phyloP scores from a whole-genome alignment of 768 basidiomycete species.

The Termitomyces sp. region DNA sequence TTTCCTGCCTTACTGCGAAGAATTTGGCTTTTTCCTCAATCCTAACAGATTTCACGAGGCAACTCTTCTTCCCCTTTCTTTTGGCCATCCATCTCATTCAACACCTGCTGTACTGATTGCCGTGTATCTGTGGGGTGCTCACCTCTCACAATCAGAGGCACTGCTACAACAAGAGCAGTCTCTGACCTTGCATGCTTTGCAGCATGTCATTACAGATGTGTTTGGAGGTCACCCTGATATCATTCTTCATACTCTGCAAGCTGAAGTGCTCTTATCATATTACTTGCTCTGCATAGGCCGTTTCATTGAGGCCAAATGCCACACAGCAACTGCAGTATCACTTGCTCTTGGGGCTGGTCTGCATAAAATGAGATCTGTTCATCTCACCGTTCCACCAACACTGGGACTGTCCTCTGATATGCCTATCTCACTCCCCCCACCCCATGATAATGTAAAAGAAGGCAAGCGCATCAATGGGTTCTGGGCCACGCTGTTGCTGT shows the following conservation, averaged over 20 bases:
- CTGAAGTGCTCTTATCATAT: conserved; percentile 58
- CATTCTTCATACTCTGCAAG: conserved; percentile 54
- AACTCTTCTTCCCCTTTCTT: conserved; percentile 43
- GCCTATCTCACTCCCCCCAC: conserved; percentile 38
- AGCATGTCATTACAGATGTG: conserved; percentile 42
- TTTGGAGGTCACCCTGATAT: conserved; percentile 45
- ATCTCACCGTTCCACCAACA: conserved; percentile 29
- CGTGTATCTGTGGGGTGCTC: conserved; percentile 51
- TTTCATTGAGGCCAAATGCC: conserved; percentile 58
- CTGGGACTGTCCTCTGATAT: conserved; percentile 38
- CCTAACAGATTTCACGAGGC: conserved; percentile 43
- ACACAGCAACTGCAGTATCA: conserved; percentile 49
- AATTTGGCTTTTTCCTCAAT: conserved; percentile 68
- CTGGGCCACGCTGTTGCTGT: conserved; percentile 58
- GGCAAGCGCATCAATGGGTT: conserved; percentile 66
- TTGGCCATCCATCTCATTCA: conserved; percentile 45
- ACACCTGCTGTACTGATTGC: conserved; percentile 45
- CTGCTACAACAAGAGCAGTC: conserved; percentile 36
- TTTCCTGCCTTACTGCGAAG: conserved; percentile 53
- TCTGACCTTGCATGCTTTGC: conserved; percentile 48
- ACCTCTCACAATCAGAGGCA: conserved; percentile 40
- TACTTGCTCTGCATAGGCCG: conserved; percentile 63
- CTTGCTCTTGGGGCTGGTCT: conserved; percentile 46
- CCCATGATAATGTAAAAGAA: conserved; percentile 47
- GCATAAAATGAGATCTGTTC: conserved; percentile 41